Percentiles rank a stretch among this genome's conserved stretches.
Evolutionary conservation across 2,329 filamentous ascomycete genomes (phyloP).

Genomic region (Cladosporium cucumerinum): DNA sequence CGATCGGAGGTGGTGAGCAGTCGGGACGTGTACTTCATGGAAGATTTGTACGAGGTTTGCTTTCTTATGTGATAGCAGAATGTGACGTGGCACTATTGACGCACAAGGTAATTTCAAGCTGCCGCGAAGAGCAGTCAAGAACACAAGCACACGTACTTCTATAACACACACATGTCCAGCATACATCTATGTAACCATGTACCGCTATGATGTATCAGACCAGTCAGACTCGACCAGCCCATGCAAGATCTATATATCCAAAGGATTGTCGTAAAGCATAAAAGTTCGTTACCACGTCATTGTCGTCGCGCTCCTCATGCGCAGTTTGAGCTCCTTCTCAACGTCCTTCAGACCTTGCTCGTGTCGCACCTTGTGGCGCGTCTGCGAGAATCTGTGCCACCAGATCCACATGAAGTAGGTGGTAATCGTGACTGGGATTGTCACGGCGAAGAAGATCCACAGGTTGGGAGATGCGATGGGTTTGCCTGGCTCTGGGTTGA

Average conservation of each 20-base stretch:
- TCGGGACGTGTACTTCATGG: neutral
- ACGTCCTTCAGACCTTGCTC: conserved; percentile 29
- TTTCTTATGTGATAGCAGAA: neutral
- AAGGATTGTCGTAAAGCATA: conserved; percentile 6
- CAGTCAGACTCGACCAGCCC: neutral
- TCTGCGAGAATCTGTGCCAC: conserved; percentile 30
- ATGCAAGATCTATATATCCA: conserved; percentile 1
- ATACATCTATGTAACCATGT: neutral
- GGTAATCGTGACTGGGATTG: conserved; percentile 32
- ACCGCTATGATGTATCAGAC: neutral
- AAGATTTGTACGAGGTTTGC: neutral
- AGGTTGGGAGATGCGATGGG: conserved; percentile 31
- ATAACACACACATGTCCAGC: neutral
- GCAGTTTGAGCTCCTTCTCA: conserved; percentile 30
- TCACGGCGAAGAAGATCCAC: conserved; percentile 34
- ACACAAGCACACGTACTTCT: neutral
- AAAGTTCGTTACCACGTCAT: conserved; percentile 24
- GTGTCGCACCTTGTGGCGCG: conserved; percentile 28
- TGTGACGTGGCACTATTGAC: neutral
- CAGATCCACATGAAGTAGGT: conserved; percentile 31
- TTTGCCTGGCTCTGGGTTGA: conserved; percentile 22
- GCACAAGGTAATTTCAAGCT: neutral
- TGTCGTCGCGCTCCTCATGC: conserved; percentile 30
- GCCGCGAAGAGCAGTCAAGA: neutral
- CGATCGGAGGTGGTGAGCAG: neutral